Conservation (phyloP, 805 yeast genomes). For the Helenozyma rhizophorensis region DNA sequence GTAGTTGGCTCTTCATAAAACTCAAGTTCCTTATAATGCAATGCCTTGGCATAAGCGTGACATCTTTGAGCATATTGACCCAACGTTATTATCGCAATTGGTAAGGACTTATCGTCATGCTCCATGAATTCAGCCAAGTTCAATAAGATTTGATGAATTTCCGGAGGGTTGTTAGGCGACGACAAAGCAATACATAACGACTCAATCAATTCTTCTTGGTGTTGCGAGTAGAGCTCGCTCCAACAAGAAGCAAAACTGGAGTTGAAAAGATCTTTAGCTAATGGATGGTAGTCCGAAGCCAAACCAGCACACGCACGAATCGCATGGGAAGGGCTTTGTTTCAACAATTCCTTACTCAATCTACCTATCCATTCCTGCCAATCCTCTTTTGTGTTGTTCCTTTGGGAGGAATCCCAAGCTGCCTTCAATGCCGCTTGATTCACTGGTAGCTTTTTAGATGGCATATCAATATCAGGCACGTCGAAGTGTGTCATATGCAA, state of each 20-base stretch:
- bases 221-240: conserved; percentile 84
- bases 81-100: conserved; percentile 82
- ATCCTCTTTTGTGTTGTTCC: conserved; percentile 80
- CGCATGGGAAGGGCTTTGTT: conserved; percentile 93
- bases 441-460: conserved; percentile 70
- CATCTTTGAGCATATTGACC: conserved; percentile 93
- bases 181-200: conserved; percentile 83
- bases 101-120: conserved; percentile 92
- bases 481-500: conserved; percentile 39
- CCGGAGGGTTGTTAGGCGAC: conserved; percentile 92
- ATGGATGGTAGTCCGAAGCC: conserved; percentile 81
- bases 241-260: conserved; percentile 95
- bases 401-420: conserved; percentile 89
- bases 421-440: conserved; percentile 61
- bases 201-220: conserved; percentile 84
- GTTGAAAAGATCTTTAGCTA: conserved; percentile 88
- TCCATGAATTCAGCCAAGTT: conserved; percentile 96
- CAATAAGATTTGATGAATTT: conserved; percentile 82
- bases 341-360: conserved; percentile 76
- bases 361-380: conserved; percentile 98
- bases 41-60: conserved; percentile 96
- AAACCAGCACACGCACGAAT: conserved; percentile 87
- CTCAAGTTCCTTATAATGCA: conserved; percentile 93
- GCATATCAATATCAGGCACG: conserved; percentile 58
- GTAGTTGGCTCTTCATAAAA: conserved; percentile 91